phyloP scores from a whole-genome alignment of 179 eudicot genomes.

The Silene noctiflora region DNA sequence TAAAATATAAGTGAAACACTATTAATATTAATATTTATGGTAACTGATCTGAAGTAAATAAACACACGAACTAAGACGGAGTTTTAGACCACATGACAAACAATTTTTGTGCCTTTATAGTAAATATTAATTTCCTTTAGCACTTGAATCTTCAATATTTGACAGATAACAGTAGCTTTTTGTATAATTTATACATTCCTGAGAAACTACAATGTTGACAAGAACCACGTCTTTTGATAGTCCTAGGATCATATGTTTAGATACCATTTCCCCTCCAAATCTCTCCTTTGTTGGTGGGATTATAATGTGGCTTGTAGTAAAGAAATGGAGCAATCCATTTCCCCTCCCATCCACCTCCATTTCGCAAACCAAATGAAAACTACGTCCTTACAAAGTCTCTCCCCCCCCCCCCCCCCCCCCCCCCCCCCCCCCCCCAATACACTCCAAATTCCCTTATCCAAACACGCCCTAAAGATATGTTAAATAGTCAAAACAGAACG shows the following conservation, averaged over 20 bases:
- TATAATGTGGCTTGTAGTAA: no score
- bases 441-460: no score
- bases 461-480: no score
- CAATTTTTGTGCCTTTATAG: background rate
- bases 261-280: no score
- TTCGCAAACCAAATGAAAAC: no score
- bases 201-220: background rate
- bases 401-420: no score
- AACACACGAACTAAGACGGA: background rate
- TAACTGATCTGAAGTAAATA: background rate
- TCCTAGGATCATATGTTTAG: background rate
- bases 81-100: background rate
- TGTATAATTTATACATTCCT: background rate
- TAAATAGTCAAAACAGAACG: background rate
- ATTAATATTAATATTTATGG: conserved; percentile 7
- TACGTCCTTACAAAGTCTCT: no score
- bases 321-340: no score
- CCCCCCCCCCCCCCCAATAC: no score
- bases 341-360: no score
- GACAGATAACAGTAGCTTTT: background rate
- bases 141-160: background rate
- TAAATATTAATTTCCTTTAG: background rate
- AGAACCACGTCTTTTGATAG: conserved; percentile 3
- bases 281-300: no score
- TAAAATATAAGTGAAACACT: conserved; percentile 10